These are phyloP conservation scores for Starmerella tilneyi DNA, from an alignment of 805 yeast species.

Conservation along the genomic window DNA sequence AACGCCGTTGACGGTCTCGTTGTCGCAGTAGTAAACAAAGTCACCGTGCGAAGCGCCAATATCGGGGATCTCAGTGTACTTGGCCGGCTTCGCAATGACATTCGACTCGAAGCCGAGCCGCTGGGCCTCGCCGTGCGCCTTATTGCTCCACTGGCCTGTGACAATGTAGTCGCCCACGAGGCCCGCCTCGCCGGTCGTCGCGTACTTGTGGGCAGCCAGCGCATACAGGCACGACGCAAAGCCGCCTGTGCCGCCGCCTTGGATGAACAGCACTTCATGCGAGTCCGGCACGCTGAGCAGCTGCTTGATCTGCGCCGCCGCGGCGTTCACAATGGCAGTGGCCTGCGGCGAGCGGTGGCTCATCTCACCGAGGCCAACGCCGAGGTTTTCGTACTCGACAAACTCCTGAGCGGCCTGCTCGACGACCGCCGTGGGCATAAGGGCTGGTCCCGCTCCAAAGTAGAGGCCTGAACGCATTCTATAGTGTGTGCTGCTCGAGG, in stretches of 20 bases:
- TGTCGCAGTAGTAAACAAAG: constrained; percentile 84
- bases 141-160: constrained; percentile 91
- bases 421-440: constrained; percentile 70
- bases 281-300: constrained; percentile 74
- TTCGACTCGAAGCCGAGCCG: constrained; percentile 72
- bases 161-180: constrained; percentile 66
- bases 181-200: constrained; percentile 52
- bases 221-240: constrained; percentile 82
- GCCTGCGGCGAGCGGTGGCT: constrained; percentile 91
- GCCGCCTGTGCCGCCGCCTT: constrained; percentile 97
- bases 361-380: constrained; percentile 89
- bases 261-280: constrained; percentile 88
- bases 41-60: constrained; percentile 57
- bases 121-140: constrained; percentile 74
- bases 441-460: constrained; percentile 99
- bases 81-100: constrained; percentile 56
- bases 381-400: constrained; percentile 55
- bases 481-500: no score
- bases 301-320: constrained; percentile 56
- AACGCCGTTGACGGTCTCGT: constrained; percentile 93
- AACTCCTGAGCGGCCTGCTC: constrained; percentile 82
- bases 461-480: constrained; percentile 35
- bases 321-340: constrained; percentile 57
- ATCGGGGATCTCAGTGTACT: constrained; percentile 58
- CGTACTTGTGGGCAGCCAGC: constrained; percentile 61